Base-by-base conservation (phyloP, 2,329 filamentous ascomycete genomes). In the Pyricularia sp. region DNA sequence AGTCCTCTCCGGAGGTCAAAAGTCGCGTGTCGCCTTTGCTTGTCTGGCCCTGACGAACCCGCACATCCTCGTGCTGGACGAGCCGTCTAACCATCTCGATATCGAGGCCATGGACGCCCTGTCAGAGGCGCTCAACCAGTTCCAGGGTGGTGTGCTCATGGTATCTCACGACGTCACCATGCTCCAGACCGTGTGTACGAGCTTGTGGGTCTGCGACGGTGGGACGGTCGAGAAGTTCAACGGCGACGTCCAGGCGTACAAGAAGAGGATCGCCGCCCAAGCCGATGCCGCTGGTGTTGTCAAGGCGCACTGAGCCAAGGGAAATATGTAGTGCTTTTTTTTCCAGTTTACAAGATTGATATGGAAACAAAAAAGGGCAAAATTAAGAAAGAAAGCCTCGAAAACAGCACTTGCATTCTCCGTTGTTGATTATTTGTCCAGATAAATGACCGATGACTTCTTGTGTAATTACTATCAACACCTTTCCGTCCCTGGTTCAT, bases 161-260 rank as follows among this genome's bases (percentile, higher is more conserved):
- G 94, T 99, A 65, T 96, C 90, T 73, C 94, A 99, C 88, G 94
- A 99, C 74, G 94, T 99, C 64, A 97, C 94, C 0, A 97, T 99
- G 91, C 76, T 99, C 76, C 92, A 96, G 80, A 96, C 90, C 64
- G 94, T 99, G 49, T 99, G 94, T 77, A 94, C 82, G 63, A 94
- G 88, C 74, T 78, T 99, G 72, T 99, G 94, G 94, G 93, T 99
- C 68, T 99, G 94, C 73, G 94, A 99, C 75, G 82, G 88, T 66
- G 94, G 94, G 10, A 94, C 88, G 1, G 93, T 99, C 24, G 91
- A 96, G 83, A 93, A 97, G 79, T 99, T 99, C 78, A 87, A 89
- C 67, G 94, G 94, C 40, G 93, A 96, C 71, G 93, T 99, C 64
- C 90, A 96, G 78, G 88, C 90, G 68, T 99, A 99, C 81, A 99